These are phyloP conservation scores for Alternaria sp. DNA, from an alignment of 2,329 filamentous ascomycete species.

Conservation along the genomic window DNA sequence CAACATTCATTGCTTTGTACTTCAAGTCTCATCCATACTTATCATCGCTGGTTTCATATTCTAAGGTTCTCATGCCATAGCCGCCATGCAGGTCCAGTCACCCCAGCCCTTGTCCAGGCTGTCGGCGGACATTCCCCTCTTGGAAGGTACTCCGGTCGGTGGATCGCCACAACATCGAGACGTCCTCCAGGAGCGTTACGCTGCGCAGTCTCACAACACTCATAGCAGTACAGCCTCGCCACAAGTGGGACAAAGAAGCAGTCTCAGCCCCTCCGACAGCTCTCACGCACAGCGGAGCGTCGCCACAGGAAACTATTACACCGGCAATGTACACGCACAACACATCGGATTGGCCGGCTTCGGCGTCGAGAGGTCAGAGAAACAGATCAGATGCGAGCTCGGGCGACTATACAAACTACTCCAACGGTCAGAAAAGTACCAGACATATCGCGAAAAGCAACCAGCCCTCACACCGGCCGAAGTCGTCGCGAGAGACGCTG, in stretches of 20 bases:
- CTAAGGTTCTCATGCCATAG: conserved; percentile 31
- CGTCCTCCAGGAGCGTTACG: conserved; percentile 52
- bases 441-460: conserved; percentile 55
- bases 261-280: conserved; percentile 38
- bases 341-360: conserved; percentile 27
- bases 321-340: conserved; percentile 32
- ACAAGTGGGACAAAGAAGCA: conserved; percentile 40
- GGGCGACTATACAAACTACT: conserved; percentile 39
- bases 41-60: conserved; percentile 37
- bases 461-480: conserved; percentile 28
- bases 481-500: conserved; percentile 28
- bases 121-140: conserved; percentile 52
- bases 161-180: conserved; percentile 26
- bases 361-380: conserved; percentile 34
- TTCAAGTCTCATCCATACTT: conserved; percentile 48
- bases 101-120: conserved; percentile 49
- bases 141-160: conserved; percentile 33
- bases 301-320: conserved; percentile 32
- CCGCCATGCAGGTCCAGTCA: conserved; percentile 40
- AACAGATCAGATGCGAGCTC: conserved; percentile 38
- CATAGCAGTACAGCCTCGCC: conserved; percentile 17
- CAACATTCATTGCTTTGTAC: conserved; percentile 50
- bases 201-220: conserved; percentile 48
- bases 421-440: conserved; percentile 50
- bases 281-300: conserved; percentile 25